Evolutionary conservation across 192 early-diverging fungal genomes (phyloP).

Genomic region (Lobosporangium transversale): DNA sequence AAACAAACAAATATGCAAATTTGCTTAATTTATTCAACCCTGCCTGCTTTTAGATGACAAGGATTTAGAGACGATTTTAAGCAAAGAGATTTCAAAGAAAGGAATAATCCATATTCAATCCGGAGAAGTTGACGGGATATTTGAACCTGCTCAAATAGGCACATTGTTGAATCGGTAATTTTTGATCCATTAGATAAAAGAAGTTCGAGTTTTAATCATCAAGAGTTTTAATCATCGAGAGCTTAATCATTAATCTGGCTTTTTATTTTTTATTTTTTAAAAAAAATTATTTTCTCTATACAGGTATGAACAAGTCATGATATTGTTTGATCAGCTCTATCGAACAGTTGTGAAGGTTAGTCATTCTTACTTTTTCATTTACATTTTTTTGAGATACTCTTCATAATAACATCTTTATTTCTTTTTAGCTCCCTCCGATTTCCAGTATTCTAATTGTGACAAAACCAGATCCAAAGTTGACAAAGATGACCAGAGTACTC

Average conservation of each 20-base stretch:
- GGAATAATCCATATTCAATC: slow-evolving; percentile 39
- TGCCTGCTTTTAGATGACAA: slow-evolving; percentile 27
- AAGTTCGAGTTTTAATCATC: too few species aligned
- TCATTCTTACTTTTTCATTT: background rate
- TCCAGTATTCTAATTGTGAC: slow-evolving; percentile 48
- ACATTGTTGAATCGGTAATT: slow-evolving; percentile 24
- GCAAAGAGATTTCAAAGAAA: background rate
- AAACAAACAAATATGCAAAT: too few species aligned
- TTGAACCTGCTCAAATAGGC: slow-evolving; percentile 22
- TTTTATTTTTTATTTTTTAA: background rate
- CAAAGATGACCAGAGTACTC: slow-evolving; percentile 36
- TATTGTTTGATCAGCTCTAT: slow-evolving; percentile 29
- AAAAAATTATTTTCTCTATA: background rate
- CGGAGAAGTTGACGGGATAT: slow-evolving; percentile 14
- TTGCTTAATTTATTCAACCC: background rate
- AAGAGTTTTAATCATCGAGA: too few species aligned
- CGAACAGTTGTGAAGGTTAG: slow-evolving; percentile 31
- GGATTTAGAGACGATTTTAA: slow-evolving; percentile 23
- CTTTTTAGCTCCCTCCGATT: slow-evolving; percentile 32
- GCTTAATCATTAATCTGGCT: background rate
- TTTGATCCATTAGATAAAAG: too few species aligned
- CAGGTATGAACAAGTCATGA: slow-evolving; percentile 49
- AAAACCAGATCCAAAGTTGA: slow-evolving; percentile 48
- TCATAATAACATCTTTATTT: too few species aligned
- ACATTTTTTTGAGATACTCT: background rate